Base-by-base conservation (phyloP, 2,329 filamentous ascomycete species). In the Cladosporium sp. region DNA sequence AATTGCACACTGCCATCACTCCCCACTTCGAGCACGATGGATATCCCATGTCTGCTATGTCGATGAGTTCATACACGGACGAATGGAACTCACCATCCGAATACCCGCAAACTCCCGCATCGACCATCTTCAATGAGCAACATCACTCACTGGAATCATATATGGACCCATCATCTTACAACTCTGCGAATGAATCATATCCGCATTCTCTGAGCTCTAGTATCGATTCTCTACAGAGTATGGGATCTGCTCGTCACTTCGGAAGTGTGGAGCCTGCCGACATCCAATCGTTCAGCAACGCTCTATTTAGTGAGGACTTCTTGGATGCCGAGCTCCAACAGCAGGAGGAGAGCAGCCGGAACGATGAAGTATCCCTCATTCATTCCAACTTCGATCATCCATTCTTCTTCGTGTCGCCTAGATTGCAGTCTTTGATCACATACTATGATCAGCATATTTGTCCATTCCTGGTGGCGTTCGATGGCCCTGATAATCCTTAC, bases 361-460 rank as follows among this genome's bases (percentile, higher is more conserved):
- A 59, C 21, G 67, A 67, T 26, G 61, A 71, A 32, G 52, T 77
- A 11, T 64, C 70, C 6, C 65, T 78, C 1, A 67, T 74, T 14
- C 73, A 75, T n/a, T 49, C 73, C 3, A 72, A 74, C 38, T 78
- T 75, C 67, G 71, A 71, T 65, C 73, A 68, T 38, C 74, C 75
- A 6, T 78, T 85, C 84, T 75, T 80, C 86, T 81, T 83, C 71
- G 81, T 92, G 73, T 88, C 92, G 68, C 87, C 90, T 66, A 90
- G 92, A 75, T 90, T 96, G 82, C 90, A 91, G 70, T 96, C 91
- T 79, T 90, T 97, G 75, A 90, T 97, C 82, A 91, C 96, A 76
- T 97, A 97, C 79, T 97, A 96, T 79, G 90, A 93, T 75, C 93
- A 92, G 78, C 91, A 92, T 74, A 93, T 98, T 81, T 95, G 93